Percentiles rank a stretch among this genome's conserved stretches.
Conservation (phyloP, 73 alveolate species). For the Paramecium primaurelia region DNA sequence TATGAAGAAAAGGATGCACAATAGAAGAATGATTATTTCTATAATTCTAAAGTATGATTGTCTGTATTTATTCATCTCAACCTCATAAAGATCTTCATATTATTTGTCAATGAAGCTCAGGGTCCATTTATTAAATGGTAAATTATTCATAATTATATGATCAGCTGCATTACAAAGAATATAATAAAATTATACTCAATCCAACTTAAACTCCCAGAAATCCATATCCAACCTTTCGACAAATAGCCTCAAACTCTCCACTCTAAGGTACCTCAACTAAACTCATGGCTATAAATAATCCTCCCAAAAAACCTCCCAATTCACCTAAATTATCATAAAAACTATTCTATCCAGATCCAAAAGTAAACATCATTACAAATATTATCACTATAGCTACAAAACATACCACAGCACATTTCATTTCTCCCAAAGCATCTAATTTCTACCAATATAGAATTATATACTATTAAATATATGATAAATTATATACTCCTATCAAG, state of each 20-base stretch:
- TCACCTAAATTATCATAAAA: not conserved
- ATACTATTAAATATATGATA: not conserved
- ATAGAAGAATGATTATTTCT: not conserved
- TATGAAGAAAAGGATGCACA: not conserved
- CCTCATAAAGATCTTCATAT: not conserved
- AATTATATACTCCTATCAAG: not conserved
- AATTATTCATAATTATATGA: not conserved
- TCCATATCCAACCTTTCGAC: not conserved
- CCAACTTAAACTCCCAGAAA: not conserved
- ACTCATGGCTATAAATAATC: not conserved
- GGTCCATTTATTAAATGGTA: not conserved
- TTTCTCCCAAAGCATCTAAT: constrained; percentile 12
- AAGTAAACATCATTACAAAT: not conserved
- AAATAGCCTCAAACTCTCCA: not conserved
- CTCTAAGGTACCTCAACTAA: not conserved
- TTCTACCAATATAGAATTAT: not conserved
- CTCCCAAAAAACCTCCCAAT: not conserved
- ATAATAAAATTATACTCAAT: not conserved
- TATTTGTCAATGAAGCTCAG: not conserved
- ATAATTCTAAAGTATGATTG: not conserved
- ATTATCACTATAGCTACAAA: not conserved
- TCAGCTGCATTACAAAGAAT: not conserved
- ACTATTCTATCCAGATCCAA: not conserved
- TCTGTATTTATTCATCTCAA: not conserved
- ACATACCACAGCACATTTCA: not conserved